These are phyloP conservation scores for Colletotrichum sp. DNA, from an alignment of 2,329 filamentous ascomycete species.

Conservation along the genomic window DNA sequence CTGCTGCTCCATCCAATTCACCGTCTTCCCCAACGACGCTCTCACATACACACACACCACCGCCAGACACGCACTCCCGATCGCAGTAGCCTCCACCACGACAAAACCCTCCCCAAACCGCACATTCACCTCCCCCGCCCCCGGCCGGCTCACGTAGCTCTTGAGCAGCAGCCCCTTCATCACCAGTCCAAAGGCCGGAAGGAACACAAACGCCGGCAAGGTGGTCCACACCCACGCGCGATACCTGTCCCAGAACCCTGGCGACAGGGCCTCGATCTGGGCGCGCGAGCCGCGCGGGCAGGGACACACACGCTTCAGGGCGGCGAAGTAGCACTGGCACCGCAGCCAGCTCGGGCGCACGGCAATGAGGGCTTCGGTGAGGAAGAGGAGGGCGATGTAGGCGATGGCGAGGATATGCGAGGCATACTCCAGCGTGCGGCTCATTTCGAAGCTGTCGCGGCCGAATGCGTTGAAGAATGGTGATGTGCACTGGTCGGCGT, in stretches of 20 bases:
- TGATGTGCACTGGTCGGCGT: neutral
- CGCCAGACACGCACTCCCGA: neutral
- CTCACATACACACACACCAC: neutral
- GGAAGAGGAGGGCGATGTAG: neutral
- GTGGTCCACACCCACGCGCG: conserved; percentile 8
- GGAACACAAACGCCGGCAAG: neutral
- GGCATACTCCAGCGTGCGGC: neutral
- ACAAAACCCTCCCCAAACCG: conserved; percentile 1
- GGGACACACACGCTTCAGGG: conserved; percentile 13
- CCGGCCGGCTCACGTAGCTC: neutral
- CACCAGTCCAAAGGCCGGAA: neutral
- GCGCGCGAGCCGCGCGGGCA: conserved; percentile 18
- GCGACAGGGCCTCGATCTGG: conserved; percentile 15
- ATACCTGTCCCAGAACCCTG: conserved; percentile 19
- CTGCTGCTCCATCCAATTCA: conserved; percentile 17
- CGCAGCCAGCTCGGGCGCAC: conserved; percentile 10
- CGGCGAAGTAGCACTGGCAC: conserved; percentile 15
- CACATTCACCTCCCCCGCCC: neutral
- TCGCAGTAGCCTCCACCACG: neutral
- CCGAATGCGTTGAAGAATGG: conserved; percentile 16
- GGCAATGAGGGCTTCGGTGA: neutral
- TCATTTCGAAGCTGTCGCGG: neutral
- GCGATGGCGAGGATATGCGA: neutral
- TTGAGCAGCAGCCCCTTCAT: neutral
- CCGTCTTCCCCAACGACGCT: neutral